Evolutionary conservation across 139 green algal genomes (phyloP), one percentile per base, ranked within the genome.

Genomic region (Spirogloea muscicola): DNA sequence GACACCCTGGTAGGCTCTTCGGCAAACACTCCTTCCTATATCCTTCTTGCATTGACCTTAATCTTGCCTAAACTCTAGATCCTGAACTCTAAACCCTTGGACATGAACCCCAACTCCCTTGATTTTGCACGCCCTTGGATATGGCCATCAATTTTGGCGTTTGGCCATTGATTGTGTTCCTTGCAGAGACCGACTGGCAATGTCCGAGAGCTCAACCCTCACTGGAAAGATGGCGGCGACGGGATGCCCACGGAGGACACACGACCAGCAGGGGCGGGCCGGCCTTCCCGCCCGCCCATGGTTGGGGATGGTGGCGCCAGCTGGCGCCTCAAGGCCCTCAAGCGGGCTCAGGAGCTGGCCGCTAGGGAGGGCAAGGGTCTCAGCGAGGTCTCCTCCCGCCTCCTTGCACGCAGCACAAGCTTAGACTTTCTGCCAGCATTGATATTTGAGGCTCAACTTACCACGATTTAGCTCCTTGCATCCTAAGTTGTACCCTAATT

Each of bases 241-340:
- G 34, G 42, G 31, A 77, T 9, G 31, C 42, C 18, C 5, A 31
- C 58, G 34, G 58, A 7, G 36, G 37, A 66, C 27, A 25, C 42
- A 57, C 60, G 18, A 39, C 65, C 21, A 9, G 68, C n/a, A n/a
- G n/a, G 49, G 9, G 38, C 29, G 21, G 37, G 21, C 58, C 5
- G 55, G 43, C 6, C 60, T 21, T 29, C n/a, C 41, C 0, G 9
- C 3, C 3, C 74, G 3, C 41, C 69, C 5, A 76, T 44, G 0
- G 73, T 96, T 29, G 93, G 90, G 2, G 92, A 97, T 72, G 92
- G 89, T 16, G 93, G 93, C 1, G 89, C 88, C 48, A 92, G 83
- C 82, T 98, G 93, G 93, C 86, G 91, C 21, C 58, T 96, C 29
- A 96, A 96, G 81, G 91, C 93, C 29, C 88, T 97, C 29, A 74